Percentiles rank a stretch among this genome's conserved stretches.
Evolutionary conservation across 148 eudicot species (phyloP).

Genomic region (Chenopodium berlandieri): DNA sequence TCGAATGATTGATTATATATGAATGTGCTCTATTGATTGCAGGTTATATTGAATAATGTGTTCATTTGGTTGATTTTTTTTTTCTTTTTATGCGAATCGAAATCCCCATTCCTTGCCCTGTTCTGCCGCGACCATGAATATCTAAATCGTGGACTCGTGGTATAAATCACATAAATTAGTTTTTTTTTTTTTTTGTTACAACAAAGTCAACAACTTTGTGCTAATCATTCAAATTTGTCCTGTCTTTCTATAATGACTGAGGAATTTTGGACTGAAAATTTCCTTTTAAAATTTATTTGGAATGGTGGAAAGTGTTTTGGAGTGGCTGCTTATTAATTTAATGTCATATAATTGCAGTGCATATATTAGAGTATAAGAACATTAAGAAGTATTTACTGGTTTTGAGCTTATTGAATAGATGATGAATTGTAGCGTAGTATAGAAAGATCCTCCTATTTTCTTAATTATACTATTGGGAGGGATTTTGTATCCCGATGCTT

Average conservation of each 20-base stretch:
- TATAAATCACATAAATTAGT: too few relatives aligned
- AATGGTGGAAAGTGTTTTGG: neutral
- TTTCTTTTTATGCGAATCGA: neutral
- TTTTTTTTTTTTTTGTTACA: too few relatives aligned
- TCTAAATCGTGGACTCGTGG: too few relatives aligned
- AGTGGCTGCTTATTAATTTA: neutral
- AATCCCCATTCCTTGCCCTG: neutral
- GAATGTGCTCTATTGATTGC: neutral
- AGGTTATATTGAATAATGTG: neutral
- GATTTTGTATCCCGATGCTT: neutral
- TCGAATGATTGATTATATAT: neutral
- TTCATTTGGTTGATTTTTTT: neutral
- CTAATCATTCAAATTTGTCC: too few relatives aligned
- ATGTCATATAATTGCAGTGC: neutral
- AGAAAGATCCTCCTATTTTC: neutral
- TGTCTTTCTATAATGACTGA: too few relatives aligned
- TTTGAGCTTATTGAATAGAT: neutral
- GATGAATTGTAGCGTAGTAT: neutral
- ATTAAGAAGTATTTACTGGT: neutral
- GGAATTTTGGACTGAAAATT: too few relatives aligned
- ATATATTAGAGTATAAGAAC: neutral
- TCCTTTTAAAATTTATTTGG: neutral
- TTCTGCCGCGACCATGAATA: too few relatives aligned
- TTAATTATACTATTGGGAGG: neutral
- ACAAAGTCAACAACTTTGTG: too few relatives aligned